Base-by-base conservation (phyloP, 768 basidiomycete species). In the Pisolithus albus region DNA sequence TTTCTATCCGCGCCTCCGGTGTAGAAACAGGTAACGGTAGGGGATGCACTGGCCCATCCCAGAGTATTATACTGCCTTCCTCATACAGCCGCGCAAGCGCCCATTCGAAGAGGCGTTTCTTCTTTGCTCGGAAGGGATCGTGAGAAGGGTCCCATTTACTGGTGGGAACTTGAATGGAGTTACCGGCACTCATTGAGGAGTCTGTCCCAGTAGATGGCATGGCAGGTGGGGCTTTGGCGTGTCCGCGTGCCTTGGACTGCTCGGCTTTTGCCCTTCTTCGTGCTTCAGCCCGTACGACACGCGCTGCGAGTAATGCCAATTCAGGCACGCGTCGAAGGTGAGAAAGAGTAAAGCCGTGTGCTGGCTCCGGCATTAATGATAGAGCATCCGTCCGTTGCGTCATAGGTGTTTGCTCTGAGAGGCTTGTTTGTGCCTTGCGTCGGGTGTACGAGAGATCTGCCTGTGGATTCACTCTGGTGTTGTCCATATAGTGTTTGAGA, bases 311-410 rank as follows among this genome's bases (percentile, higher is more conserved):
- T 11, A 79, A 70, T 0, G 77, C 71, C 3, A 91, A 72, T 57
- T 87, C 88, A 8, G 87, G 86, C 0, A 90, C 84, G 43, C 88
- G 84, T 7, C 86, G 80, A 2, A 91, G 74, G 59, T 88, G 82
- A 0, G 87, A 87, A 7, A 89, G 65, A 0, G 86, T 83, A 62
- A 84, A 88, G 1, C 86, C 85, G 34, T 66, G 64, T 1, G 37
- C 54, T 3, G 50, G 38, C 15, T 34, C 34, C 5, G 34, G 13
- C 30, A 10, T 32, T 4, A 8, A 11, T 11, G 30, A 32, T 34
- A 34, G 34, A 34, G 11, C 34, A 15, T 26, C 19, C 30, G 52
- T 48, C 1, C 48, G 24, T 13, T 50, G 59, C 58, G 73, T 78
- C 2, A 69, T 76, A 1, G 75, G 73, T 38, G 55, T 59, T 50